Evolutionary conservation across 371 early-diverging fungal species (phyloP).

Genomic region (Vittaforma corneae): DNA sequence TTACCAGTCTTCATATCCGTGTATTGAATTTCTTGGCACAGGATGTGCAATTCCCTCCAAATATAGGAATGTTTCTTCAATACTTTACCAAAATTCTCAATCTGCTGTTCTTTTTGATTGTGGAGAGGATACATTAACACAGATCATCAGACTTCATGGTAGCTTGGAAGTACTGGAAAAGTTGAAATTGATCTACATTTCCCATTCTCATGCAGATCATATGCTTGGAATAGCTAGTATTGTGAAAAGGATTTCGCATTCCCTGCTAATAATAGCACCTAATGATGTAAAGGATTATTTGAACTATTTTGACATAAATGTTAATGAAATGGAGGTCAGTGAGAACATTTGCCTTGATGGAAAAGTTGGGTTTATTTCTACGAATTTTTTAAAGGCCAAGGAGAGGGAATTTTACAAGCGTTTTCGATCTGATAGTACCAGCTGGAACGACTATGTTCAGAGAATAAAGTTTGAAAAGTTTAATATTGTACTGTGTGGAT

Average conservation of each 20-base stretch:
- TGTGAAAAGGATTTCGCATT: slow-evolving; percentile 40
- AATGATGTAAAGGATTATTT: slow-evolving; percentile 27
- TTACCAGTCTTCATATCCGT: neutral
- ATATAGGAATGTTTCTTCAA: slow-evolving; percentile 74
- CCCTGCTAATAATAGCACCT: slow-evolving; percentile 37
- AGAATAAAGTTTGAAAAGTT: slow-evolving; percentile 9
- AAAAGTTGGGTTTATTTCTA: too few relatives aligned
- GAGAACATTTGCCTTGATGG: too few relatives aligned
- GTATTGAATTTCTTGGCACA: slow-evolving; percentile 66
- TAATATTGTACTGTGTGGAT: slow-evolving; percentile 44
- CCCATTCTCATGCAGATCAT: slow-evolving; percentile 96
- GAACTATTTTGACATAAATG: neutral
- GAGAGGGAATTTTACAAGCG: too few relatives aligned
- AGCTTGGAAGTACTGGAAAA: slow-evolving; percentile 28
- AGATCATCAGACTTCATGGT: slow-evolving; percentile 71
- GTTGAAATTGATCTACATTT: slow-evolving; percentile 72
- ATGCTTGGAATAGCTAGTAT: slow-evolving; percentile 67
- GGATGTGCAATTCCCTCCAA: slow-evolving; percentile 86
- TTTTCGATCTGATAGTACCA: too few relatives aligned
- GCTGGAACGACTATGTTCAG: slow-evolving; percentile 18
- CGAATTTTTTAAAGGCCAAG: too few relatives aligned
- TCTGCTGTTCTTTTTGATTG: slow-evolving; percentile 67
- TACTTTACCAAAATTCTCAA: slow-evolving; percentile 40
- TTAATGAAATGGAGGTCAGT: too few relatives aligned
- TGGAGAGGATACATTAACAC: slow-evolving; percentile 89